A percentile compares a stretch with the other conserved stretches of the same genome.
These are phyloP conservation scores for Strombidium stylifer DNA, from an alignment of 73 alveolate species.

Conservation along the genomic window DNA sequence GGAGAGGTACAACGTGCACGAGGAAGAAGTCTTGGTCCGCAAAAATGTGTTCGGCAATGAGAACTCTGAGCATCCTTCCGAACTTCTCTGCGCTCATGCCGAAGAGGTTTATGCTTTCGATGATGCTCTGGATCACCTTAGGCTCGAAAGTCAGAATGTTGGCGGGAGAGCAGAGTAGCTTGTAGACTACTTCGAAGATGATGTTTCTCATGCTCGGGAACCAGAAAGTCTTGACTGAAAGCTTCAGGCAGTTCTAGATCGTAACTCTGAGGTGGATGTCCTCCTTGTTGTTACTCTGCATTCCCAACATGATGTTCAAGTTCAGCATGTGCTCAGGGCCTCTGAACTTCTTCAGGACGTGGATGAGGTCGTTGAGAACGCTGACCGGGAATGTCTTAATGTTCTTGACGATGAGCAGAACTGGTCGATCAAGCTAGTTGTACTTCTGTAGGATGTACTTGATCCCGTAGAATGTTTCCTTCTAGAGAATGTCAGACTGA, in stretches of 20 bases:
- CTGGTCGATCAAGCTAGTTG: not conserved
- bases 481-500: not conserved
- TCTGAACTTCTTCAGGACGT: conserved; percentile 45
- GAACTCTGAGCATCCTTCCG: conserved; percentile 5
- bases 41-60: conserved; percentile 8
- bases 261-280: conserved; percentile 33
- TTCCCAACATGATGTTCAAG: conserved; percentile 46
- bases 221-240: conserved; percentile 41
- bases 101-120: conserved; percentile 25
- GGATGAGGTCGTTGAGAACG: conserved; percentile 46
- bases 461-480: conserved; percentile 26
- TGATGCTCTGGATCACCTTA: conserved; percentile 2
- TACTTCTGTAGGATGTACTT: not conserved
- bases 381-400: conserved; percentile 34
- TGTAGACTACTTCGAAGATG: conserved; percentile 30
- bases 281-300: conserved; percentile 45
- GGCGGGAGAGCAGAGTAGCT: not conserved
- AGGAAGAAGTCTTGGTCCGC: conserved; percentile 2
- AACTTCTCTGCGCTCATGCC: conserved; percentile 36
- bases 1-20: not conserved
- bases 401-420: conserved; percentile 43
- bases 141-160: not conserved
- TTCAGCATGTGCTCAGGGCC: conserved; percentile 16
- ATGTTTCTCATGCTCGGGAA: conserved; percentile 51
- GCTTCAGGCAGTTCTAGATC: conserved; percentile 15